Evolutionary conservation across 2,329 filamentous ascomycete species (phyloP).

Genomic region (Ascochyta koolunga): DNA sequence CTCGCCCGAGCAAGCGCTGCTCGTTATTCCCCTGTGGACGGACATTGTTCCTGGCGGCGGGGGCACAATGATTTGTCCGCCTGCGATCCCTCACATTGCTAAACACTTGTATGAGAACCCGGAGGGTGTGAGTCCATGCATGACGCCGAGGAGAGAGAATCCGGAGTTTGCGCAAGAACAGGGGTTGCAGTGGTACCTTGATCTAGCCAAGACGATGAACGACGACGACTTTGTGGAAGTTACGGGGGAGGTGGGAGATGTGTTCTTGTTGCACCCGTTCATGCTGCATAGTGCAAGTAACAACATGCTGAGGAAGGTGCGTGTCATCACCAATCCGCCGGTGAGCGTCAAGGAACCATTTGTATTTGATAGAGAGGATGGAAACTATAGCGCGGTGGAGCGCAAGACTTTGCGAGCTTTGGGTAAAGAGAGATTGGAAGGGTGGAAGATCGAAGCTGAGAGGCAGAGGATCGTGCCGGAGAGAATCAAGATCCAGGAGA

Average conservation of each 20-base stretch:
- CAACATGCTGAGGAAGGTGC: conserved; percentile 55
- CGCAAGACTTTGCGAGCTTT: conserved; percentile 59
- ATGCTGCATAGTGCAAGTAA: conserved; percentile 64
- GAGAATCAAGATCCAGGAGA: conserved; percentile 55
- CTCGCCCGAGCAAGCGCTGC: conserved; percentile 70
- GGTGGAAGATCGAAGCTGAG: conserved; percentile 59
- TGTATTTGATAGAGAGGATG: conserved; percentile 57
- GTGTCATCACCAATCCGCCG: conserved; percentile 63
- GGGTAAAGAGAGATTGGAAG: conserved; percentile 55
- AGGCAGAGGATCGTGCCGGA: conserved; percentile 60
- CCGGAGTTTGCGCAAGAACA: conserved; percentile 52
- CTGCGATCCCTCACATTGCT: conserved; percentile 64
- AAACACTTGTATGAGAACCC: conserved; percentile 65
- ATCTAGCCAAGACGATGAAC: conserved; percentile 45
- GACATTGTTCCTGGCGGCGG: conserved; percentile 67
- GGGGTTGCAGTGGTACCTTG: conserved; percentile 54
- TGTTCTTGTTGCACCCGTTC: conserved; percentile 65
- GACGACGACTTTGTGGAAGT: conserved; percentile 60
- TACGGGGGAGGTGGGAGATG: conserved; percentile 61
- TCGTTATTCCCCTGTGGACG: conserved; percentile 71
- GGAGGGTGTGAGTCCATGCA: conserved; percentile 69
- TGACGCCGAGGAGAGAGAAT: conserved; percentile 61
- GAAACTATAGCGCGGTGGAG: conserved; percentile 63
- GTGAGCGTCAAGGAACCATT: conserved; percentile 61
- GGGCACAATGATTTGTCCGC: conserved; percentile 68